Evolutionary conservation across 2,329 filamentous ascomycete species (phyloP), one percentile per base, ranked within the genome.

Genomic region (Pseudocercospora macadamiae): DNA sequence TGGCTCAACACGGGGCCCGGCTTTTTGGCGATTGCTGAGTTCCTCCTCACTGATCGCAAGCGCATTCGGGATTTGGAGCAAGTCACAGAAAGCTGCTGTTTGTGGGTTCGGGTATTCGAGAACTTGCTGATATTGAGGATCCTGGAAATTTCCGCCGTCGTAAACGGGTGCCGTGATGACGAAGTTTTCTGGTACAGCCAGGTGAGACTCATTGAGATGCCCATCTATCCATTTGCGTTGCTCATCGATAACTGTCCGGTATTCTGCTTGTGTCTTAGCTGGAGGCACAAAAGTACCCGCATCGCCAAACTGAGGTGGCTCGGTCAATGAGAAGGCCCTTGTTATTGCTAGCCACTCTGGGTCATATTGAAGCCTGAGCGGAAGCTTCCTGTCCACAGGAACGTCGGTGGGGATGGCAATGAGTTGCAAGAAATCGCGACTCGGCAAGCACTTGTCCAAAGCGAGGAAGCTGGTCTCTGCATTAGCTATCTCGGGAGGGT

Each of bases 281-380:
- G 48, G 73, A 0, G 88, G 81, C 0, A 83, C 75, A 36, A 75
- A 74, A 1, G 83, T 81, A 6, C 76, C 71, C 4, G 79, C 80
- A 63, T 88, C 80, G 58, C 90, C 89, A 34, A 93, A 77, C 1
- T 78, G 75, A 1, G 95, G 80, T 26, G 74, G 69, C 42, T 79
- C 68, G 37, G 85, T 81, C 2, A 79, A 68, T 37, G 89, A 85
- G 70, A 97, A 96, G 6, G 87, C 88, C 39, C 93, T 89, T 10
- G 88, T 93, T 64, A 99, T 97, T 39, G 95, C 89, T 6, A 99
- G 86, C 93, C 93, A 99, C 77, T 99, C 95, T 9, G 88, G 86
- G 73, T 99, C 95, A 72, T 99, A 97, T 48, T 86, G 79, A 0
- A 97, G 80, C 9, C 77, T 79, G 65, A 86, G 83, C 1, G 86